Conservation (phyloP, 2,329 filamentous ascomycete species). For the Pleomassaria siparia region DNA sequence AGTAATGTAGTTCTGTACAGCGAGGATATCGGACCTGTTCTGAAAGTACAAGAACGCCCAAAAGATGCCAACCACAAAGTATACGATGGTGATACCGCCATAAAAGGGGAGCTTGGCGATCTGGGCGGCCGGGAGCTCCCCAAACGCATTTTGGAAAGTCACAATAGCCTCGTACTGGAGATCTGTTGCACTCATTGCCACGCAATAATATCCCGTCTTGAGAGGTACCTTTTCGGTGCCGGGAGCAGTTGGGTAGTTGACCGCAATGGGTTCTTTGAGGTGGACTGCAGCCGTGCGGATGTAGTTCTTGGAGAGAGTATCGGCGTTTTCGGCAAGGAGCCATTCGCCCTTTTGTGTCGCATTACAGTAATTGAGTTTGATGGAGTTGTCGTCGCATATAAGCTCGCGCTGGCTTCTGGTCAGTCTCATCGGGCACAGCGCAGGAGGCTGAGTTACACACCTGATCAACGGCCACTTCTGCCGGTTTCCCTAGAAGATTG, state of each 20-base stretch:
- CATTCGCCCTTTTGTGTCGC: slow-evolving; percentile 79
- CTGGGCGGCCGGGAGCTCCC: slow-evolving; percentile 91
- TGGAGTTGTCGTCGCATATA: slow-evolving; percentile 74
- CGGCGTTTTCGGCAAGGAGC: slow-evolving; percentile 76
- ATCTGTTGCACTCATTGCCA: slow-evolving; percentile 71
- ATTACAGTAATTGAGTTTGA: slow-evolving; percentile 72
- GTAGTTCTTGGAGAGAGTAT: slow-evolving; percentile 66
- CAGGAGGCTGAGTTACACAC: slow-evolving; percentile 17
- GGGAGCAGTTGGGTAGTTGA: slow-evolving; percentile 76
- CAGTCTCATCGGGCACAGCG: slow-evolving; percentile 17
- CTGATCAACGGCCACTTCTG: slow-evolving; percentile 30
- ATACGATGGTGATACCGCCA: slow-evolving; percentile 88
- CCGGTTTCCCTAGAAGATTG: slow-evolving; percentile 69
- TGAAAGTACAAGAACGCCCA: slow-evolving; percentile 97
- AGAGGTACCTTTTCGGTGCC: slow-evolving; percentile 27
- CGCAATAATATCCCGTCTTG: slow-evolving; percentile 95
- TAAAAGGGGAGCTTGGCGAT: slow-evolving; percentile 98
- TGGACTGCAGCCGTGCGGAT: slow-evolving; percentile 82
- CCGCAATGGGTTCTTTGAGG: slow-evolving; percentile 70
- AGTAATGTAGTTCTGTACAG: slow-evolving; percentile 98
- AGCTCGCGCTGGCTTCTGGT: slow-evolving; percentile 56
- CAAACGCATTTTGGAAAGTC: slow-evolving; percentile 94
- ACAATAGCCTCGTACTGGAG: slow-evolving; percentile 76
- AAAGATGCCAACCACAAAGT: slow-evolving; percentile 81
- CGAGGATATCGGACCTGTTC: slow-evolving; percentile 88